Base-by-base conservation (phyloP, 1,284 basidiomycete genomes). In the Ceratobasidium sp. region DNA sequence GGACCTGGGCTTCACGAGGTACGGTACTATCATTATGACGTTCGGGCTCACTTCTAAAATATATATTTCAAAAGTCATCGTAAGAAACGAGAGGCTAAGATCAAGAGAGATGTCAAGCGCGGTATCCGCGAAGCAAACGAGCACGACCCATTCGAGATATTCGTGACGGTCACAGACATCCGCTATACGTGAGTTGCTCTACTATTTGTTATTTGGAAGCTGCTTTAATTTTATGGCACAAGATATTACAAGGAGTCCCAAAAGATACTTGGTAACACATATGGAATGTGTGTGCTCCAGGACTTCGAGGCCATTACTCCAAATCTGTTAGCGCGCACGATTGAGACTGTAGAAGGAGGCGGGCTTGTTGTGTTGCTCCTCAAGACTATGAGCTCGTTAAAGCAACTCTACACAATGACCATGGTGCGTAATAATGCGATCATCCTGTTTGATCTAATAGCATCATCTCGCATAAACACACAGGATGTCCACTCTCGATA, bases 241-340 rank as follows among this genome's bases (percentile, higher is more conserved):
- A 90, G 89, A 59, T 93, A 93, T 84, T 94, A 98, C 86, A 98
- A 97, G 82, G 96, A 98, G 80, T 96, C 95, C 0, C 91, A 97
- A 75, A 97, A 97, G 83, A 95, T 98, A 77, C 90, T 99, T 41
- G 98, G 98, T 80, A 95, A 98, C 82, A 99, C 98, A 0, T 99
- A 94, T 83, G 97, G 97, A 57, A 99, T 99, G 96, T 92, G 96
- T 77, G 90, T 99, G 8, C 85, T 99, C 74, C 98, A 99, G 84
- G 98, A 99, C 81, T 99, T 99, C 79, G 98, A 99, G 82, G 97
- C 98, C 2, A 91, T 99, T 78, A 99, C 98, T 0, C 98, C 98
- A 36, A 99, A 99, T 84, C 85, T 99, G 74, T 90, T 99, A 36
- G 98, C 98, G 5, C 87, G 97, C 65, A 99, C 98, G 24, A 97